phyloP scores from a whole-genome alignment of 257 asterid species.

The Rauvolfia tetraphylla region DNA sequence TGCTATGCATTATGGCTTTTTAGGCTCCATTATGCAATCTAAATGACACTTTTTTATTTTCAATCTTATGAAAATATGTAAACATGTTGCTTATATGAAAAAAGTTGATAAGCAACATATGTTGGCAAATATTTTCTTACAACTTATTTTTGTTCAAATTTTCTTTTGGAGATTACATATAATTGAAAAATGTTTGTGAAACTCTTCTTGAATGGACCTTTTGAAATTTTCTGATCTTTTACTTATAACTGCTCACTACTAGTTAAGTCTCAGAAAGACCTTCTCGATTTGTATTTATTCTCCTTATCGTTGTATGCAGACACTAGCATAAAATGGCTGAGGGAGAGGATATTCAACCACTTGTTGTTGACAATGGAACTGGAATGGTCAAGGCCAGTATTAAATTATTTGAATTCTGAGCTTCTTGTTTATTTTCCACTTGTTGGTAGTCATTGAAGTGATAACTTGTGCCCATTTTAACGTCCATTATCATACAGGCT shows the following conservation, averaged over 20 bases:
- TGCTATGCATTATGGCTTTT: neutral
- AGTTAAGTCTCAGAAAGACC: neutral
- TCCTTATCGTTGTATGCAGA: neutral
- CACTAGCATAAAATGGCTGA: constrained; percentile 28
- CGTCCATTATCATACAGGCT: constrained; percentile 18
- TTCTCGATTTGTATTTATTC: neutral
- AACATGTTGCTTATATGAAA: neutral
- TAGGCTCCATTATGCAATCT: neutral
- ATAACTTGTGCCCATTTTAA: neutral
- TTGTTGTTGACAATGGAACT: constrained; percentile 43
- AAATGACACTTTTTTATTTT: neutral
- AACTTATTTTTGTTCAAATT: neutral
- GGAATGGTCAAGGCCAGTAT: constrained; percentile 42
- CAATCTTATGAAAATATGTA: neutral
- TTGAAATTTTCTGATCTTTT: neutral
- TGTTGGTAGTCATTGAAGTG: neutral
- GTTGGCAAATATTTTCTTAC: neutral
- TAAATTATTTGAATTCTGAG: neutral
- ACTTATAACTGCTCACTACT: neutral
- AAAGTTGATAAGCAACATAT: neutral
- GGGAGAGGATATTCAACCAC: constrained; percentile 42
- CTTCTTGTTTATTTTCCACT: neutral
- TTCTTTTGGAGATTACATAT: neutral
- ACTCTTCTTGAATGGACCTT: neutral
- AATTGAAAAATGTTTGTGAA: neutral